phyloP scores from a whole-genome alignment of 1,139 yeast genomes.

The Citeromyces siamensis region DNA sequence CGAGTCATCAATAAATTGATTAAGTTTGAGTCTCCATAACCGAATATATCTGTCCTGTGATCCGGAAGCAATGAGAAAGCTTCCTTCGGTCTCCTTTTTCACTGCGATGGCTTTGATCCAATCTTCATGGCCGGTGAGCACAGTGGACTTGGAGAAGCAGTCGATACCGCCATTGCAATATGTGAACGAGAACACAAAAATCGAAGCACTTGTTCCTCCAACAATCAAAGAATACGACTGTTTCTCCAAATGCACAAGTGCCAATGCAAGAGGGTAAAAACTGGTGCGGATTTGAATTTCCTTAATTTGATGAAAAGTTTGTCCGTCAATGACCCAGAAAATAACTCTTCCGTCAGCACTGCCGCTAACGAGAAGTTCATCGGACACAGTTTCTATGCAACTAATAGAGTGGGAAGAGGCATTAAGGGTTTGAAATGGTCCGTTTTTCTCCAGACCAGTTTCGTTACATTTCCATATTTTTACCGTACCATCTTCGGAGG shows the following conservation, averaged over 20 bases:
- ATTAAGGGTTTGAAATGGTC: constrained; percentile 21
- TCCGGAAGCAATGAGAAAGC: constrained; percentile 66
- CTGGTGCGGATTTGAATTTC: constrained; percentile 31
- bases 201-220: constrained; percentile 62
- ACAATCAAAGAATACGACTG: constrained; percentile 48
- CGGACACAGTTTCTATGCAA: constrained; percentile 23
- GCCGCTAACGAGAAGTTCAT: constrained; percentile 37
- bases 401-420: constrained; percentile 32
- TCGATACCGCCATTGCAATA: constrained; percentile 11
- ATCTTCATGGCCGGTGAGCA: constrained; percentile 80
- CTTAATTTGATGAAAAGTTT: constrained; percentile 19
- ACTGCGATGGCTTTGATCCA: constrained; percentile 75
- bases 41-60: constrained; percentile 86
- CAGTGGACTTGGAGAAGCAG: constrained; percentile 30
- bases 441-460: constrained; percentile 9
- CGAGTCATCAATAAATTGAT: constrained; percentile 35
- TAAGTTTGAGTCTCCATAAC: constrained; percentile 61
- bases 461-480: constrained; percentile 39
- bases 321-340: constrained; percentile 29
- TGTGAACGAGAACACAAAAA: constrained; percentile 43
- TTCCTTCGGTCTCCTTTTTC: constrained; percentile 33
- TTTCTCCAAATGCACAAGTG: constrained; percentile 29
- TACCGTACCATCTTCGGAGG: constrained; percentile 52
- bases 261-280: constrained; percentile 55
- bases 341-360: constrained; percentile 50